Conservation (phyloP, 2,329 filamentous ascomycete species). For the Aspergillus melleus region DNA sequence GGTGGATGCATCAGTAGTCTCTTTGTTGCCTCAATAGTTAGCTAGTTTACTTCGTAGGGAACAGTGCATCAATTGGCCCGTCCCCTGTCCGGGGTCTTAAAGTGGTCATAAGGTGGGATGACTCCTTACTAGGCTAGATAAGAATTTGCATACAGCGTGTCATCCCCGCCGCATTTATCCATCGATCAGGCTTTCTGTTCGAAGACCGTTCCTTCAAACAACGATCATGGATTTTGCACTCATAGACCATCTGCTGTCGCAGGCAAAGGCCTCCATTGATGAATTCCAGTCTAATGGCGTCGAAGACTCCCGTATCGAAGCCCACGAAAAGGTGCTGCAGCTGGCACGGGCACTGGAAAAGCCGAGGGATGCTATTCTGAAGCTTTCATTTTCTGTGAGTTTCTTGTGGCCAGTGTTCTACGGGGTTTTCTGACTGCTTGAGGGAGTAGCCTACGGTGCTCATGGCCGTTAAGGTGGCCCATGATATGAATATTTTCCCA, state of each 20-base stretch:
- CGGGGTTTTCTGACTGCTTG: background rate
- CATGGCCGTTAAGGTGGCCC: slow-evolving; percentile 22
- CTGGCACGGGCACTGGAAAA: slow-evolving; percentile 20
- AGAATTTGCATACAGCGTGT: too few relatives aligned
- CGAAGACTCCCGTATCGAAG: slow-evolving; percentile 14
- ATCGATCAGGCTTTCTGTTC: background rate
- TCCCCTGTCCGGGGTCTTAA: background rate
- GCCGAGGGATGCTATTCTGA: slow-evolving; percentile 21
- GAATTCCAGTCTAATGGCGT: slow-evolving; percentile 10
- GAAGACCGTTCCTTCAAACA: background rate
- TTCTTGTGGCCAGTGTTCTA: too few relatives aligned
- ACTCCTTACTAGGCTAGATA: background rate
- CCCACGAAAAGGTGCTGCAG: slow-evolving; percentile 15
- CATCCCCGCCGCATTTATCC: background rate
- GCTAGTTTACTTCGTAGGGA: background rate
- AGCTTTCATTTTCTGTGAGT: slow-evolving; percentile 18
- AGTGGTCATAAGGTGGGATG: background rate
- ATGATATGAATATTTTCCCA: slow-evolving; percentile 20
- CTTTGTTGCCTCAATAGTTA: background rate
- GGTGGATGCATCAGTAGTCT: background rate
- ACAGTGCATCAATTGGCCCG: background rate
- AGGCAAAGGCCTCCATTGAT: slow-evolving; percentile 10
- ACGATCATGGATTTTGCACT: slow-evolving; percentile 11
- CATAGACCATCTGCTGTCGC: slow-evolving; percentile 9
- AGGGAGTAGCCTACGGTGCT: slow-evolving; percentile 15